phyloP scores from a whole-genome alignment of 805 yeast genomes.

The Myxozyma udenii region DNA sequence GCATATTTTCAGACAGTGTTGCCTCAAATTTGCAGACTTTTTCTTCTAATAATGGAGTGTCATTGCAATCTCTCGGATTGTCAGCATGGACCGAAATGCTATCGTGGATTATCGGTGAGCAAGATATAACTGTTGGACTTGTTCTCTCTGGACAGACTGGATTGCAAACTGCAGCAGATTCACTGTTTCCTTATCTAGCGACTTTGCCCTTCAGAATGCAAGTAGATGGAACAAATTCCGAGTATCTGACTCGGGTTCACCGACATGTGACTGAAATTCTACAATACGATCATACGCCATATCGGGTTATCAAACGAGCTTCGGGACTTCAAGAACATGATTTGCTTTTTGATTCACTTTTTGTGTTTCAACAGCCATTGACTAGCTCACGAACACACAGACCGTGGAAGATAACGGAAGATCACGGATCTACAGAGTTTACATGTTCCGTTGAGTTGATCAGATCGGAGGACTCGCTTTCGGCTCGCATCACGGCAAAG shows the following conservation, averaged over 20 bases:
- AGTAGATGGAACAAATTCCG: constrained; percentile 22
- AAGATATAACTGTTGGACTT: constrained; percentile 20
- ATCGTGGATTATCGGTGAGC: constrained; percentile 17
- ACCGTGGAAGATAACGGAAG: constrained; percentile 8
- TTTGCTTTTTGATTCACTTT: constrained; percentile 26
- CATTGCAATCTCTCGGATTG: constrained; percentile 23
- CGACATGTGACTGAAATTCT: background rate
- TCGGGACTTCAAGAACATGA: background rate
- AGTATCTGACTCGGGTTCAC: constrained; percentile 6
- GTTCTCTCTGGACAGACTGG: constrained; percentile 28
- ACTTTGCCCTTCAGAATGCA: constrained; percentile 27
- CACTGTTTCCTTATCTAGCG: constrained; percentile 28
- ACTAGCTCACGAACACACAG: background rate
- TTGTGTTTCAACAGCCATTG: constrained; percentile 22
- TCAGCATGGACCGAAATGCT: constrained; percentile 28
- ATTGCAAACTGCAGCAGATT: constrained; percentile 2
- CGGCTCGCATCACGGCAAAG: background rate
- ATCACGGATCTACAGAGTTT: constrained; percentile 3
- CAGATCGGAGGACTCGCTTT: constrained; percentile 4
- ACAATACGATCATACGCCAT: constrained; percentile 26
- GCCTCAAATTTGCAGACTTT: background rate
- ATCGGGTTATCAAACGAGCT: constrained; percentile 7
- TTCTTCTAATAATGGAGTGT: background rate
- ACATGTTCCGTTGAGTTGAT: constrained; percentile 25
- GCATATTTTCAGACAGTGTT: background rate